These are phyloP conservation scores for Syzygium aromaticum DNA, from an alignment of 345 rosid genomes.

Conservation along the genomic window DNA sequence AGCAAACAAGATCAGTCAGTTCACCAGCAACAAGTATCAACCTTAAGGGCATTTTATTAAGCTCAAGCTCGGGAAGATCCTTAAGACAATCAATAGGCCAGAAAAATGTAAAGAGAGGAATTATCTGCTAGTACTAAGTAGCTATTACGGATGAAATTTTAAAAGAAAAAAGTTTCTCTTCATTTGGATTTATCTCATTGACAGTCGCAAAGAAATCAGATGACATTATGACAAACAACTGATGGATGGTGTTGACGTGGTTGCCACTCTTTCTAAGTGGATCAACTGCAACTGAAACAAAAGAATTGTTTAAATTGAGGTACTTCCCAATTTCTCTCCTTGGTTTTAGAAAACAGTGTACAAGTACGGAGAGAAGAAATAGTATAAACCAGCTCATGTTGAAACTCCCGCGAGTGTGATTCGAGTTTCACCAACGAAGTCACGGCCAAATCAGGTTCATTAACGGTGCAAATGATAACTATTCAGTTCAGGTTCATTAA, in stretches of 20 bases:
- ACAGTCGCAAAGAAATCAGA: conserved; percentile 54
- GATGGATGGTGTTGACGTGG: conserved; percentile 44
- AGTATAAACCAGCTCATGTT: conserved; percentile 52
- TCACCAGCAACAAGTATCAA: background rate
- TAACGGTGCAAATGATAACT: no score
- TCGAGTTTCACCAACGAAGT: conserved; percentile 44
- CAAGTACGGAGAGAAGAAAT: background rate
- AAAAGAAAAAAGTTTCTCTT: background rate
- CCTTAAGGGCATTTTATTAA: background rate
- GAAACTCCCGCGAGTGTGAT: conserved; percentile 65
- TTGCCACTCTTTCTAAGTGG: conserved; percentile 55
- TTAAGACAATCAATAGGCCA: background rate
- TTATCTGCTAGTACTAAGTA: background rate
- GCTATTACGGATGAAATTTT: background rate
- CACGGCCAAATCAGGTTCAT: no score
- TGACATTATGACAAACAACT: conserved; percentile 58
- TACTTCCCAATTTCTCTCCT: background rate
- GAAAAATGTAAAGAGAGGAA: background rate
- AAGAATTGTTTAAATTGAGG: background rate
- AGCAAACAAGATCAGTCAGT: background rate
- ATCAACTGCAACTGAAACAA: conserved; percentile 40
- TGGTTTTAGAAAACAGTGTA: background rate
- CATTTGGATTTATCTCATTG: conserved; percentile 50
- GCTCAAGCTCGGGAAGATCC: background rate
- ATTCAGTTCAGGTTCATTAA: no score